phyloP scores from a whole-genome alignment of 257 asterid species.

The Solanum boliviense region DNA sequence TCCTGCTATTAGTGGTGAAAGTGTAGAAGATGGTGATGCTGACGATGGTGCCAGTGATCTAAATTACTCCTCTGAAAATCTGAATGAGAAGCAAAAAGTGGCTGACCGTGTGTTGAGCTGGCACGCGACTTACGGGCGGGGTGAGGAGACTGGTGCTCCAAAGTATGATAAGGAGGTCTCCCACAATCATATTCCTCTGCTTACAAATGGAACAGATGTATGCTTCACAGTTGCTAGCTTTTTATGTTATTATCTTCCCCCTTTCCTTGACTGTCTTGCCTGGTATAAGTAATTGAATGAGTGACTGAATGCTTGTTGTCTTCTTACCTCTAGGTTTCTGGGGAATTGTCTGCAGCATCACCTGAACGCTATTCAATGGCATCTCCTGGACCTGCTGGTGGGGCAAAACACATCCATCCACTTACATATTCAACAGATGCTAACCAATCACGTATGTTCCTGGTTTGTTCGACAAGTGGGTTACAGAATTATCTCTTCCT shows the following conservation, averaged over 20 bases:
- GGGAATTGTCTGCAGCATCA: conserved; percentile 95
- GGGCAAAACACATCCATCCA: conserved; percentile 45
- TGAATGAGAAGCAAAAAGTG: conserved; percentile 65
- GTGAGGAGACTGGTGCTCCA: conserved; percentile 59
- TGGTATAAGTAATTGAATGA: neutral
- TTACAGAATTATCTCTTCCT: neutral
- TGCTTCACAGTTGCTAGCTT: conserved; percentile 12
- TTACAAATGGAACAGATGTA: conserved; percentile 93
- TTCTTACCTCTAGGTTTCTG: conserved; percentile 60
- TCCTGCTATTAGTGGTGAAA: conserved; percentile 79
- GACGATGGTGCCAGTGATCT: conserved; percentile 46
- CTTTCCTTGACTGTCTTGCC: neutral
- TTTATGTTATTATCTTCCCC: neutral
- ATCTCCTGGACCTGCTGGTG: conserved; percentile 83
- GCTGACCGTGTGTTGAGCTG: conserved; percentile 94
- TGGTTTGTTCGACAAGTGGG: neutral
- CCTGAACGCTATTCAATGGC: conserved; percentile 96
- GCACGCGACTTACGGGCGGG: conserved; percentile 73
- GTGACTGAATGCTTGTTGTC: neutral
- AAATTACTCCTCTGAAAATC: conserved; percentile 42
- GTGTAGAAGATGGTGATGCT: conserved; percentile 50
- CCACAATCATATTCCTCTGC: conserved; percentile 83
- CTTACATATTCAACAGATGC: conserved; percentile 32
- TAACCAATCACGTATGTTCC: conserved; percentile 19
- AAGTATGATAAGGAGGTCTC: conserved; percentile 89